Base-by-base conservation (phyloP, 148 eudicot genomes). In the Drosera capensis region DNA sequence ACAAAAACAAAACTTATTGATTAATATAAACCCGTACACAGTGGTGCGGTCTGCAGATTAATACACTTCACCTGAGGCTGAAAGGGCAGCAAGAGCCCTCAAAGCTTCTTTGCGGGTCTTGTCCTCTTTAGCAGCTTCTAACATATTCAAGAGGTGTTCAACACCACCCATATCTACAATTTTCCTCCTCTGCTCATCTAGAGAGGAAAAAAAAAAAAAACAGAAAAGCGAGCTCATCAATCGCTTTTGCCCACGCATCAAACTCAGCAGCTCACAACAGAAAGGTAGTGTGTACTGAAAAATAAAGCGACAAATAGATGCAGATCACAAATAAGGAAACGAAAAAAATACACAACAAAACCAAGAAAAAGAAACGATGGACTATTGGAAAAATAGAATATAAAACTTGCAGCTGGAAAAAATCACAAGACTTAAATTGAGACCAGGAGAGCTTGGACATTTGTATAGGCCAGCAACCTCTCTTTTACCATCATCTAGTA, bases 101-200 rank as follows among this genome's bases (percentile, higher is more conserved):
- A 90, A 68, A 41, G 97, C 87, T 71, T 62, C 78, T 64, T 73
- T 80, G 14, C 93, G 66, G 7, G 97, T 90, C 11, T 45, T 45
- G 55, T 84, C 93, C 59, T 90, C 97, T 53, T 76, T 78, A 46
- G 95, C 99, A 52, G 70, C 45, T 30, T 56, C 67, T 37, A 90
- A 62, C 95, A 90, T 84, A 30, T 68, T 78, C 46, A 90, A 66
- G 58, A 90, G 95, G 60, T 75, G 67, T 60, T 64, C 62, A 37
- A 74, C 93, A 40, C 88, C 99, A 20, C 99, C 95, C 63, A 90
- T 36, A 64, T 84, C 95, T 47, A 90, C 63, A 55, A 90, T 78
- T 66, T 73, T 84, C 85, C 71, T 71, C 60, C 99, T 73, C 52
- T 74, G 80, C 59, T 71, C 79, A 59, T 90, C 97, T 88, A 56